Evolutionary conservation across 768 basidiomycete genomes (phyloP).

Genomic region (Tulasnella sp.): DNA sequence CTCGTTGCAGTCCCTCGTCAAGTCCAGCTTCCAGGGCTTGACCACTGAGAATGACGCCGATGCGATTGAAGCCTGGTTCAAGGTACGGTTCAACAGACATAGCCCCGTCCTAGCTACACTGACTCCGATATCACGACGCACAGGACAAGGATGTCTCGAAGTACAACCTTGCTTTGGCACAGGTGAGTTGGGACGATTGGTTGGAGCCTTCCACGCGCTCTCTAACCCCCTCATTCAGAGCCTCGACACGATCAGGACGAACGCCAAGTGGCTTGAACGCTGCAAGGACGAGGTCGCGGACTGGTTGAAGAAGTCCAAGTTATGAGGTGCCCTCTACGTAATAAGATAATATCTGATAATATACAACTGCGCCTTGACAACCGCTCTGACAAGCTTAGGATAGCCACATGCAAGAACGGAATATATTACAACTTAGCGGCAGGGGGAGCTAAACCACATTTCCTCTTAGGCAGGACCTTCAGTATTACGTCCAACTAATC

Average conservation of each 20-base stretch:
- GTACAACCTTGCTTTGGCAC: conserved; percentile 56
- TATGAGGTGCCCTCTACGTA: not conserved
- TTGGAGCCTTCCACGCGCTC: not conserved
- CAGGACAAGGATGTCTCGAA: conserved; percentile 67
- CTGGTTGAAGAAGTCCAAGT: conserved; percentile 46
- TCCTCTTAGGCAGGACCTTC: not conserved
- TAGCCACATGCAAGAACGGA: not conserved
- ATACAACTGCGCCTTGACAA: not conserved
- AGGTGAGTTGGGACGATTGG: not conserved
- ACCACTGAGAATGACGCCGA: conserved; percentile 66
- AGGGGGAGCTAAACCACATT: not conserved
- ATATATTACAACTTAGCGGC: not conserved
- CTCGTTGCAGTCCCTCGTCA: conserved; percentile 51
- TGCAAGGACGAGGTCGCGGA: conserved; percentile 53
- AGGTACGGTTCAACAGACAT: conserved; percentile 44
- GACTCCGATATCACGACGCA: conserved; percentile 35
- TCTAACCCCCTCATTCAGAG: conserved; percentile 44
- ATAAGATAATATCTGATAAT: not conserved
- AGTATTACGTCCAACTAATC: not conserved
- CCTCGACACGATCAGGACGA: conserved; percentile 62
- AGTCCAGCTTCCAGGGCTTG: conserved; percentile 47
- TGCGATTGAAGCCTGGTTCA: conserved; percentile 67
- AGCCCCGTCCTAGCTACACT: conserved; percentile 38
- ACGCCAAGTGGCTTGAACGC: conserved; percentile 60
- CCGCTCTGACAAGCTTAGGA: not conserved